These are phyloP conservation scores for Polysphondylium violaceum DNA, from an alignment of 78 protist genomes.

Conservation along the genomic window DNA sequence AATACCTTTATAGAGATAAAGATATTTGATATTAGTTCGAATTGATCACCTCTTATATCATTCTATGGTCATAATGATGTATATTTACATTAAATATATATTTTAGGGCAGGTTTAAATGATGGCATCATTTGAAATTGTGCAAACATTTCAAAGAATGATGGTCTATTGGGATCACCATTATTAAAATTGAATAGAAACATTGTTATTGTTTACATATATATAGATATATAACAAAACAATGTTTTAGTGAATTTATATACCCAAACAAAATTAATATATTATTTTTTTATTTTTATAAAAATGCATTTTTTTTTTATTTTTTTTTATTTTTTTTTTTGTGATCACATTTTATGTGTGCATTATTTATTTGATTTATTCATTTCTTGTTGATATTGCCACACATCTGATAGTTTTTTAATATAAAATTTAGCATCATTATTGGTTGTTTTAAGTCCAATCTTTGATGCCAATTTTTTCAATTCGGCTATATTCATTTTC, in stretches of 20 bases:
- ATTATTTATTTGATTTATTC: too few species aligned
- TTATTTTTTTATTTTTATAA: too few species aligned
- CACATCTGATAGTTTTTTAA: slow-evolving; percentile 21
- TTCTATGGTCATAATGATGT: background rate
- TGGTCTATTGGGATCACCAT: slow-evolving; percentile 82
- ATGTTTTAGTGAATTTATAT: too few species aligned
- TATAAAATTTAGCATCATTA: slow-evolving; percentile 28
- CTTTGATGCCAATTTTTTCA: slow-evolving; percentile 11
- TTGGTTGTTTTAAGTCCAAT: slow-evolving; percentile 52
- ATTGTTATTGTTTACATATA: background rate
- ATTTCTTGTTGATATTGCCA: slow-evolving; percentile 65
- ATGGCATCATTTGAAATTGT: slow-evolving; percentile 83
- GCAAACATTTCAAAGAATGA: slow-evolving; percentile 86
- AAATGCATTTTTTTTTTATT: too few species aligned
- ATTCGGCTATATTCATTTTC: slow-evolving; percentile 39
- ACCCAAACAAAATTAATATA: too few species aligned
- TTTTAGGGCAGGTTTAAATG: slow-evolving; percentile 80
- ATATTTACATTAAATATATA: slow-evolving; percentile 79
- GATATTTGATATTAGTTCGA: background rate
- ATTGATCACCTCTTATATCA: background rate
- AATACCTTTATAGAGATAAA: background rate
- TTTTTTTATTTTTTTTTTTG: too few species aligned
- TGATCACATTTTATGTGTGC: too few species aligned
- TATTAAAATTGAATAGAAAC: slow-evolving; percentile 67
- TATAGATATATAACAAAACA: too few species aligned